These are phyloP conservation scores for Ophiostoma sp. DNA, from an alignment of 2,329 filamentous ascomycete species.

Conservation along the genomic window DNA sequence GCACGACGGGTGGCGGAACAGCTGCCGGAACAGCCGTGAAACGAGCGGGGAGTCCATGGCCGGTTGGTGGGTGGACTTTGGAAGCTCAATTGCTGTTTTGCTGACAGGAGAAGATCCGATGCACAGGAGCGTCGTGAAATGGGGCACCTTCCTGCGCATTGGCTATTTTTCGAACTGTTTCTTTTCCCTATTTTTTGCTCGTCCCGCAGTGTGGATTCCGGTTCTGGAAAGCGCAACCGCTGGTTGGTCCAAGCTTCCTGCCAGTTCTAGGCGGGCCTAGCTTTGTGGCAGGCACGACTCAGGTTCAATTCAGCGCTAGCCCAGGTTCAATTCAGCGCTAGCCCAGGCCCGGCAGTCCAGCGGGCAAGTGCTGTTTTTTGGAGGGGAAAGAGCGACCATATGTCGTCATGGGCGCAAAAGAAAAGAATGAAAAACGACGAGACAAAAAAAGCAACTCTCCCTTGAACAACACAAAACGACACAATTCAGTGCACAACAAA, in stretches of 20 bases:
- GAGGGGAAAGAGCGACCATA: slow-evolving; percentile 13
- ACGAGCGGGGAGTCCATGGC: slow-evolving; percentile 31
- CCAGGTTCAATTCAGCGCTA: not conserved
- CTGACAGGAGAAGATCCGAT: not conserved
- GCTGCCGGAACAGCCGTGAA: slow-evolving; percentile 75
- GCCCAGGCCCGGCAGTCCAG: not conserved
- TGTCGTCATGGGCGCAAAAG: slow-evolving; percentile 21
- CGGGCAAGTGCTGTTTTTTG: slow-evolving; percentile 8
- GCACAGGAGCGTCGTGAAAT: no score
- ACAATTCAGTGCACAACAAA: not conserved
- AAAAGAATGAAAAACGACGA: not conserved
- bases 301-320: not conserved
- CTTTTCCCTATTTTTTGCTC: not conserved
- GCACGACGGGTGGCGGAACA: slow-evolving; percentile 75
- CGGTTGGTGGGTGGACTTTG: not conserved
- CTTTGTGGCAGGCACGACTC: slow-evolving; percentile 12
- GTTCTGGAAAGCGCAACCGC: slow-evolving; percentile 19
- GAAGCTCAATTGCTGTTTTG: not conserved
- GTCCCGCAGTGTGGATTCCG: not conserved
- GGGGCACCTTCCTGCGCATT: not conserved
- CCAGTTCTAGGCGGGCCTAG: slow-evolving; percentile 14
- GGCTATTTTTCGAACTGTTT: not conserved
- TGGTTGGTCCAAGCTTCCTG: slow-evolving; percentile 25
- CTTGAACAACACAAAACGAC: not conserved
- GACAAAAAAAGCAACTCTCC: not conserved